Evolutionary conservation across 1,139 yeast species (phyloP).

Genomic region (Zygosaccharomyces pseudobailii): DNA sequence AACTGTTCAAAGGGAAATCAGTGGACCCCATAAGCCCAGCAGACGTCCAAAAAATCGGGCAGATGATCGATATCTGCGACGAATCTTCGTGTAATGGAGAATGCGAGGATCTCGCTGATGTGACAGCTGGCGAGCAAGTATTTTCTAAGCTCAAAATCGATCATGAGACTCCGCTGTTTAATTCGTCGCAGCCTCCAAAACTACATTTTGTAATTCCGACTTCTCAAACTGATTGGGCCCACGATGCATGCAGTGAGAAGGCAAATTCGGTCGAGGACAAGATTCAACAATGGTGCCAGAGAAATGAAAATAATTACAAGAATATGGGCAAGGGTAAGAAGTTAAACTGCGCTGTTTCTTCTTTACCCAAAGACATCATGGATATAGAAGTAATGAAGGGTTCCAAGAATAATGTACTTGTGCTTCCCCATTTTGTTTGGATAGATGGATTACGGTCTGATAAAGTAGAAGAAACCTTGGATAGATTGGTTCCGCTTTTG

Average conservation of each 20-base stretch:
- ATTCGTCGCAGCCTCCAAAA: conserved; percentile 63
- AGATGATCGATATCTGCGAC: conserved; percentile 10
- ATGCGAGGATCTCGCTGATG: conserved; percentile 14
- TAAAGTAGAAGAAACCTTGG: conserved; percentile 45
- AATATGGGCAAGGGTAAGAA: conserved; percentile 30
- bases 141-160: conserved; percentile 44
- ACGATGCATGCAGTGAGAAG: conserved; percentile 56
- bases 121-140: conserved; percentile 20
- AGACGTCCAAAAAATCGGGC: conserved; percentile 5
- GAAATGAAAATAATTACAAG: conserved; percentile 21
- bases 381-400: conserved; percentile 42
- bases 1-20: conserved; percentile 2
- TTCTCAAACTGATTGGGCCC: conserved; percentile 80
- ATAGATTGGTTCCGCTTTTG: conserved; percentile 43
- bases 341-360: conserved; percentile 51
- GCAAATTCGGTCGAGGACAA: conserved; percentile 48
- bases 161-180: conserved; percentile 54
- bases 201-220: conserved; percentile 77
- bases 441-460: conserved; percentile 47
- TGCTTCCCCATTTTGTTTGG: conserved; percentile 80
- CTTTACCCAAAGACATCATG: conserved; percentile 43
- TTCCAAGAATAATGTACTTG: conserved; percentile 51
- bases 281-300: conserved; percentile 46
- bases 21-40: conserved; percentile 4
- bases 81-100: conserved; percentile 12